Percentiles rank a stretch among this genome's conserved stretches.
phyloP scores from a whole-genome alignment of 345 rosid genomes.

The Linum lewisii region DNA sequence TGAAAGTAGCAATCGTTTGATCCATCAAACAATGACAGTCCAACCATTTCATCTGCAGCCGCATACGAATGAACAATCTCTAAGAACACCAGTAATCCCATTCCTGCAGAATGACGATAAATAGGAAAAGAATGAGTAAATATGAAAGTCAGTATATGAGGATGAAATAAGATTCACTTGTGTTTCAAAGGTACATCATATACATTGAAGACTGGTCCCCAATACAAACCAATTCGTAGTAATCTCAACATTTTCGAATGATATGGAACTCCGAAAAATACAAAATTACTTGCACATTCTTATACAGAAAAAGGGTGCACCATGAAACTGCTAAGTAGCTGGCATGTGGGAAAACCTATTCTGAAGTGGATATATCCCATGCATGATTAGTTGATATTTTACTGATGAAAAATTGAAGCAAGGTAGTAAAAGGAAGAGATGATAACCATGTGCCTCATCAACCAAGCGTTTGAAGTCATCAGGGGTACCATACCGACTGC shows the following conservation, averaged over 20 bases:
- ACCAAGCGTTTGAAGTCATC: conserved; percentile 90
- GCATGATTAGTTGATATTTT: conserved; percentile 8
- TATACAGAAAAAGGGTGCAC: conserved; percentile 2
- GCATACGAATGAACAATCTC: conserved; percentile 95
- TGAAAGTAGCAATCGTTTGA: conserved; percentile 97
- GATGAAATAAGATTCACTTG: background rate
- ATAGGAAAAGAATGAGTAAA: conserved; percentile 2
- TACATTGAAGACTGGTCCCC: no score
- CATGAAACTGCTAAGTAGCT: conserved; percentile 1
- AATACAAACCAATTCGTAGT: background rate
- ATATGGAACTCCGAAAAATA: background rate
- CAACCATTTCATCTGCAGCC: conserved; percentile 96
- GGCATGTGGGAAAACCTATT: background rate
- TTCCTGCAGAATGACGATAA: conserved; percentile 35
- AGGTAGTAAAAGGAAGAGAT: conserved; percentile 13
- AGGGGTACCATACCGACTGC: conserved; percentile 93
- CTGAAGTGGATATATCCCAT: background rate
- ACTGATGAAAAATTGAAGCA: conserved; percentile 2
- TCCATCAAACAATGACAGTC: conserved; percentile 85
- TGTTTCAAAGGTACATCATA: no score
- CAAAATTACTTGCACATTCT: background rate
- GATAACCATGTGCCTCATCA: conserved; percentile 89
- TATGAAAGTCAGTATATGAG: background rate
- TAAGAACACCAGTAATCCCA: conserved; percentile 73
- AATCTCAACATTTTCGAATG: background rate